A percentile compares a stretch with the other conserved stretches of the same genome.
phyloP scores from a whole-genome alignment of 2,329 filamentous ascomycete species.

The Penicillium sclerotigenum region DNA sequence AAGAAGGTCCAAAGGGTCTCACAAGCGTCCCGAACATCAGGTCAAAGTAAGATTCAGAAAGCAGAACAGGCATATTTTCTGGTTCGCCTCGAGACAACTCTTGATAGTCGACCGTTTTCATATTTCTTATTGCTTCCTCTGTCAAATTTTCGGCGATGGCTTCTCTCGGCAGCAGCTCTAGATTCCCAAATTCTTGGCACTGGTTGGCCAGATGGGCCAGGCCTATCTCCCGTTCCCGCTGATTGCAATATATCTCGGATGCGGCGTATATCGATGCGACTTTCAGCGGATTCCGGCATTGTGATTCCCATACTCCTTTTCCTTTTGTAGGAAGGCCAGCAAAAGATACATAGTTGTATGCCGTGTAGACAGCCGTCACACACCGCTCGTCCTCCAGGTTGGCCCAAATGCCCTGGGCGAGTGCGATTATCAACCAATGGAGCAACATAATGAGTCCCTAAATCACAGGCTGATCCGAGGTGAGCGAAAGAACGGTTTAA shows the following conservation, averaged over 20 bases:
- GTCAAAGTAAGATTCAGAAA: constrained; percentile 31
- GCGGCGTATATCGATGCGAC: constrained; percentile 39
- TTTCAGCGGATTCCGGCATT: constrained; percentile 34
- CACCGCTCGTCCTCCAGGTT: constrained; percentile 28
- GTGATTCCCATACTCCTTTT: constrained; percentile 20
- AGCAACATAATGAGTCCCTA: constrained; percentile 19
- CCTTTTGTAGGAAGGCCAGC: constrained; percentile 19
- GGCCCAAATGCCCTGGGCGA: constrained; percentile 6
- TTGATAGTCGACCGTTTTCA: constrained; percentile 32
- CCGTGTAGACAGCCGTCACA: constrained; percentile 32
- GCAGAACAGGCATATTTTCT: constrained; percentile 28
- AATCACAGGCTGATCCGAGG: background rate
- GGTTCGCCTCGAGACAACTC: constrained; percentile 25
- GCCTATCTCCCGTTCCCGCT: constrained; percentile 24
- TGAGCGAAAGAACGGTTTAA: constrained; percentile 1
- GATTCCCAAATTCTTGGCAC: constrained; percentile 26
- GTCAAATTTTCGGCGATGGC: constrained; percentile 33
- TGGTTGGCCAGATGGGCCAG: constrained; percentile 20
- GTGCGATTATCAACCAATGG: constrained; percentile 18
- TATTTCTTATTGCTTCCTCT: constrained; percentile 31
- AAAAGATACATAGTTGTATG: constrained; percentile 35
- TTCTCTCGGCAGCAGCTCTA: constrained; percentile 28
- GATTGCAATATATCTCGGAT: constrained; percentile 31
- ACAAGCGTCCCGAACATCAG: constrained; percentile 35
- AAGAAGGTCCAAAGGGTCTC: constrained; percentile 8